Conservation (phyloP, 148 eudicot genomes). For the Euryodendron excelsum region DNA sequence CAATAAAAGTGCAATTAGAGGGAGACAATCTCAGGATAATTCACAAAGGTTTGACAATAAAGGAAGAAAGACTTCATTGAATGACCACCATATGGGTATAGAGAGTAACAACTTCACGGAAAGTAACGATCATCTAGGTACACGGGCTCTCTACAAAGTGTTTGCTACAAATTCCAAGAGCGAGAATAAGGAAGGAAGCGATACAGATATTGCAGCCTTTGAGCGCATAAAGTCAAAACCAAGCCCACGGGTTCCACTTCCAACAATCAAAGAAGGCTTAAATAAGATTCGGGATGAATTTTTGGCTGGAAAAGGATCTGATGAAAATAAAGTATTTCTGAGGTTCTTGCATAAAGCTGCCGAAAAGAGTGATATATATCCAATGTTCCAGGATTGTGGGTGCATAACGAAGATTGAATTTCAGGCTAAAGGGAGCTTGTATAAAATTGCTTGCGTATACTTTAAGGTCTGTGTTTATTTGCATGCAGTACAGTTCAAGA, state of each 20-base stretch:
- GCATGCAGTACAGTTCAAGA: not conserved
- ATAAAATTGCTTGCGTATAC: conserved; percentile 19
- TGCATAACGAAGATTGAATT: conserved; percentile 16
- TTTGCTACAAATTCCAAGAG: not conserved
- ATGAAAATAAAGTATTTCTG: conserved; percentile 22
- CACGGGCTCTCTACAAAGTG: not conserved
- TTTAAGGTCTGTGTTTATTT: conserved; percentile 20
- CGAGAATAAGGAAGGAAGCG: not conserved
- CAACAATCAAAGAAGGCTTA: not conserved
- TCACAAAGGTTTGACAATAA: not conserved
- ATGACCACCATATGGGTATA: not conserved
- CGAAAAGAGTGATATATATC: not conserved
- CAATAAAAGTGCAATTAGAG: not conserved
- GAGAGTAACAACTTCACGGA: not conserved
- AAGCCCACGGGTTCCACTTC: not conserved
- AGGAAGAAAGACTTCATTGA: not conserved
- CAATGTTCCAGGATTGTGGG: conserved; percentile 20
- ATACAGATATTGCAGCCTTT: not conserved
- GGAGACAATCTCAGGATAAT: not conserved
- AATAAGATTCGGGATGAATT: not conserved
- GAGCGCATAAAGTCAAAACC: not conserved
- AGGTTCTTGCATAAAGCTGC: conserved; percentile 12
- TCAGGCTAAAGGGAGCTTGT: not conserved
- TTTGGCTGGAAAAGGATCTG: not conserved
- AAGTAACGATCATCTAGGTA: not conserved